Evolutionary conservation across 495 filamentous ascomycete genomes (phyloP).

Genomic region (Penicilliopsis zonata): DNA sequence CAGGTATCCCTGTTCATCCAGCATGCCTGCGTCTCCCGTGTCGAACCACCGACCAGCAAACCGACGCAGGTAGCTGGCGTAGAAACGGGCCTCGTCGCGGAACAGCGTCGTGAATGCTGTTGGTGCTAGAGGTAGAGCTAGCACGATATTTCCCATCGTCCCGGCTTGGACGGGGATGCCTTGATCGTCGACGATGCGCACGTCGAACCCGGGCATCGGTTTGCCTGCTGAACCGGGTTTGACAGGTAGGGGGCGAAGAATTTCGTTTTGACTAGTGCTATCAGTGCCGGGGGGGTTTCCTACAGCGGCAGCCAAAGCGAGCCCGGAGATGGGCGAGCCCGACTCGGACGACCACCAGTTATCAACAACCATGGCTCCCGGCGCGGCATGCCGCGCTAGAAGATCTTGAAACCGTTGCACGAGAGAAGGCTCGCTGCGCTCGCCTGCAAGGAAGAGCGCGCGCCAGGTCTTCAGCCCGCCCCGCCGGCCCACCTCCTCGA

Average conservation of each 20-base stretch:
- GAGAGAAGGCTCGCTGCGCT: slow-evolving; percentile 80
- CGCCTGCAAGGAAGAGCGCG: slow-evolving; percentile 77
- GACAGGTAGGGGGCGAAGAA: slow-evolving; percentile 32
- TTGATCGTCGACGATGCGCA: slow-evolving; percentile 68
- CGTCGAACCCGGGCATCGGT: slow-evolving; percentile 82
- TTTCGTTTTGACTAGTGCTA: background rate
- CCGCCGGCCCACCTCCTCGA: slow-evolving; percentile 47
- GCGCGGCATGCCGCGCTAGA: slow-evolving; percentile 48
- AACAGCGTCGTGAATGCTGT: slow-evolving; percentile 79
- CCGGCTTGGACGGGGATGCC: slow-evolving; percentile 55
- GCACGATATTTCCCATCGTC: slow-evolving; percentile 85
- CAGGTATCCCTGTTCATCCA: slow-evolving; percentile 73
- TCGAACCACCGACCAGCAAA: slow-evolving; percentile 76
- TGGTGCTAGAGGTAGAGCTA: slow-evolving; percentile 69
- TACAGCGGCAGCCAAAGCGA: slow-evolving; percentile 43
- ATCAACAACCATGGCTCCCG: slow-evolving; percentile 62
- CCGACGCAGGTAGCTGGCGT: slow-evolving; percentile 64
- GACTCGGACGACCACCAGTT: slow-evolving; percentile 97
- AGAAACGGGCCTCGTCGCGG: slow-evolving; percentile 74
- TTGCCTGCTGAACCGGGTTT: slow-evolving; percentile 83
- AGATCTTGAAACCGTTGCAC: slow-evolving; percentile 67
- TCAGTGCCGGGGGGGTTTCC: slow-evolving; percentile 8
- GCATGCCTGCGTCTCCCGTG: slow-evolving; percentile 79
- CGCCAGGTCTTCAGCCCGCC: slow-evolving; percentile 56
- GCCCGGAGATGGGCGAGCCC: slow-evolving; percentile 76